Evolutionary conservation across 2,329 filamentous ascomycete species (phyloP), one percentile per base, ranked within the genome.

Genomic region (Epichloe brachyelytri): DNA sequence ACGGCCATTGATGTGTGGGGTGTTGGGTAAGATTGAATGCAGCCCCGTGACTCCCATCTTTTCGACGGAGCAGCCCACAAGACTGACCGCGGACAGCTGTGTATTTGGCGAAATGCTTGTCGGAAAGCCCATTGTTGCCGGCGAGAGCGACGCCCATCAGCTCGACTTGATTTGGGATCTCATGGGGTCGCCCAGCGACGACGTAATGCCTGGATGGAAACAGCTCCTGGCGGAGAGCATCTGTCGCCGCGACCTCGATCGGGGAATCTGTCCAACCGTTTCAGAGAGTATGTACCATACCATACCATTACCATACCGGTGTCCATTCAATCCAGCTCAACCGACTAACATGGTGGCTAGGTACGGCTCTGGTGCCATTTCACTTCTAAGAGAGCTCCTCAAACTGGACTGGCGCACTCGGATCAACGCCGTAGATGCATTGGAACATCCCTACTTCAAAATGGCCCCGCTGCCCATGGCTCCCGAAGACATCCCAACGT

Each of bases 1-100:
- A 88, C 90, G 14, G 90, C 93, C 10, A 96, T 98, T 61, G 93
- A 98, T 67, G 82, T 98, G 70, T 98, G 93, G 93, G 93, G 93
- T 59, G 91, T 96, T 58, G 93, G 91, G 86, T 90, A 74, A 72
- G 81, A 65, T 11, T 11, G 26, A 11, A 30, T 30, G 8, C 8
- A 30, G 26, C 26, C 8, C 26, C 26, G 26, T 11, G 0, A 30
- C 26, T 10, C 8, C 26, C 8, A 8, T 20, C 43, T 11, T 33
- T 33, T 5, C 8, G 11, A 7, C 36, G 12, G 30, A 30, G 30
- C 30, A 30, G 30, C 30, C 19, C n/a, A 1, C 19, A n/a, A 19
- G 36, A 43, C 63, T 65, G 50, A 66, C 48, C 34, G 33, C n/a
- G 33, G n/a, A 26, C 52, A 89, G 86, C n/a, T 98, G 93, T 63